A percentile compares a stretch with the other conserved stretches of the same genome.
These are phyloP conservation scores for Endoconidiophora polonica DNA, from an alignment of 2,329 filamentous ascomycete genomes.

Conservation along the genomic window DNA sequence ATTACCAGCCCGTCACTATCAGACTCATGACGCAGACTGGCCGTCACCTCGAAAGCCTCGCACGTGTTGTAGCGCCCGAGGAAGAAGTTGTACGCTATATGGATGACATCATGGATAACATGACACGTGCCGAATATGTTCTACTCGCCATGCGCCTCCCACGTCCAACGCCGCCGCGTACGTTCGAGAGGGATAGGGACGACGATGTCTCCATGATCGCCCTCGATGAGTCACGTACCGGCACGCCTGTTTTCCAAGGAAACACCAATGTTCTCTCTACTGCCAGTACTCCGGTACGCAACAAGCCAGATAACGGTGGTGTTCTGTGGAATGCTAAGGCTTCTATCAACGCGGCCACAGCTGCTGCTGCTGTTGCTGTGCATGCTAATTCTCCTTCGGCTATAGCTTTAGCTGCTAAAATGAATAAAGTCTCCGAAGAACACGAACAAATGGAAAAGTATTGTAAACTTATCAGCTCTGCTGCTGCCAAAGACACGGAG, in stretches of 20 bases:
- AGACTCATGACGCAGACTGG: constrained; percentile 37
- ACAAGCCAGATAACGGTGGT: constrained; percentile 16
- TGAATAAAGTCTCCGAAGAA: constrained; percentile 17
- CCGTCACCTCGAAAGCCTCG: constrained; percentile 42
- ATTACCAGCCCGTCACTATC: constrained; percentile 60
- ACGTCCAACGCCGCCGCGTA: constrained; percentile 18
- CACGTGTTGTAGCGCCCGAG: constrained; percentile 42
- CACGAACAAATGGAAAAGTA: constrained; percentile 23
- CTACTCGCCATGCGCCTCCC: constrained; percentile 51
- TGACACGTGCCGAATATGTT: constrained; percentile 51
- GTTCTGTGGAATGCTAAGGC: constrained; percentile 22
- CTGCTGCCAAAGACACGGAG: constrained; percentile 21
- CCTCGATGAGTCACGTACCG: constrained; percentile 19
- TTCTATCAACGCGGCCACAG: constrained; percentile 5
- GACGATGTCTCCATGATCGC: constrained; percentile 18
- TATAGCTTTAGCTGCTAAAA: background rate
- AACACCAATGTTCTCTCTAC: constrained; percentile 14
- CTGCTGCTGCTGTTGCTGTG: background rate
- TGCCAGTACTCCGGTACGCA: constrained; percentile 13
- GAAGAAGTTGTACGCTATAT: constrained; percentile 51
- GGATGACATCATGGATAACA: constrained; percentile 53
- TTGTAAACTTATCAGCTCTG: constrained; percentile 23
- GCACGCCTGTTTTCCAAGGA: constrained; percentile 19
- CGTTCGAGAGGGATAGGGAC: constrained; percentile 19
- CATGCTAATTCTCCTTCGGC: background rate